Evolutionary conservation across 2,329 filamentous ascomycete genomes (phyloP).

Genomic region (Pseudogymnoascus sp.): DNA sequence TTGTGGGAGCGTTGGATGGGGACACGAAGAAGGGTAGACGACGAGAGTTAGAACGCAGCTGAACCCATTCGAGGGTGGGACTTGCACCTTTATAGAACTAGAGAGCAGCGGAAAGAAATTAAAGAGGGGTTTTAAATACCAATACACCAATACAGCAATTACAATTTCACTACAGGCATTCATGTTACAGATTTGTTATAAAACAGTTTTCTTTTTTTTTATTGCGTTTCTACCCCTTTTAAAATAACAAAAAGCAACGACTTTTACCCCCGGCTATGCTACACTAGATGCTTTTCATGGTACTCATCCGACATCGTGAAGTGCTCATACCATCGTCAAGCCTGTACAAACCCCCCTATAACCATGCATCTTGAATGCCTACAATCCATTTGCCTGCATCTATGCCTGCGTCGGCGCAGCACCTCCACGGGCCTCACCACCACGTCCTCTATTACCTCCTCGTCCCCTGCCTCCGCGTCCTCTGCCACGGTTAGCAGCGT

Average conservation of each 20-base stretch:
- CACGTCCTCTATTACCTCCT: constrained; percentile 15
- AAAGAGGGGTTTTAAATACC: not conserved
- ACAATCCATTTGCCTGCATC: not conserved
- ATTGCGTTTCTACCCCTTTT: not conserved
- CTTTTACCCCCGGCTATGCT: not conserved
- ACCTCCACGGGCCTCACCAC: constrained; percentile 17
- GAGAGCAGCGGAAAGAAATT: not conserved
- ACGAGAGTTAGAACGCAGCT: not conserved
- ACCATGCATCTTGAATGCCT: not conserved
- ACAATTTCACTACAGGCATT: not conserved
- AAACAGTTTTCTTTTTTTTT: constrained; percentile 4
- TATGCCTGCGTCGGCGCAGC: constrained; percentile 12
- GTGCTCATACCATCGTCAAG: constrained; percentile 8
- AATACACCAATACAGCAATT: not conserved
- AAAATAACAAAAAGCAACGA: constrained; percentile 1
- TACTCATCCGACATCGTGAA: not conserved
- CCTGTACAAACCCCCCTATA: not conserved
- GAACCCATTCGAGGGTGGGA: not conserved
- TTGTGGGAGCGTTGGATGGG: too few relatives aligned
- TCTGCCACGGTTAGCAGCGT: constrained; percentile 33
- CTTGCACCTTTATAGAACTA: not conserved
- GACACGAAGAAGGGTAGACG: not conserved
- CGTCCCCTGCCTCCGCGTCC: constrained; percentile 22
- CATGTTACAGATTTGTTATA: not conserved
- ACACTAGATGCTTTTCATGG: constrained; percentile 4